phyloP scores from a whole-genome alignment of 768 basidiomycete genomes.

The Leccinum sublutescens region DNA sequence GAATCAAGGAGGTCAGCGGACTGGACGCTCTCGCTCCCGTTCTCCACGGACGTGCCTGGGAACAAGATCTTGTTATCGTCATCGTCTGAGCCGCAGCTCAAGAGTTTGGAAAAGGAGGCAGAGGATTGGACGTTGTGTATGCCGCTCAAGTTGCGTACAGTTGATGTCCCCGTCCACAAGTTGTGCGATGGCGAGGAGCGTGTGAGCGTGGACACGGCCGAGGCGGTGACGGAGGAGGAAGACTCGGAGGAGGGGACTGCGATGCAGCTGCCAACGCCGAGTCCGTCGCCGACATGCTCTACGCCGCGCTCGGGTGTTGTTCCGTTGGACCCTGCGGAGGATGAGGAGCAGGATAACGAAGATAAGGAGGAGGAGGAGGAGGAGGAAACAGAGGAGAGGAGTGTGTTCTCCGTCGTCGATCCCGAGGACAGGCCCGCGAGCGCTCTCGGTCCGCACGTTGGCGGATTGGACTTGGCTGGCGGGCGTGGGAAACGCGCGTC shows the following conservation, averaged over 20 bases:
- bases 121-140: conserved; percentile 36
- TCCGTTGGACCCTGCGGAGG: conserved; percentile 3
- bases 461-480: conserved; percentile 31
- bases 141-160: conserved; percentile 24
- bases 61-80: conserved; percentile 14
- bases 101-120: neutral
- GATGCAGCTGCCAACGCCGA: conserved; percentile 28
- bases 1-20: conserved; percentile 8
- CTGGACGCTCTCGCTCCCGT: conserved; percentile 33
- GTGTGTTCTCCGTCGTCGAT: neutral
- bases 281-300: conserved; percentile 25
- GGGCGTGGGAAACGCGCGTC: conserved; percentile 33
- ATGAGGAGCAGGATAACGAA: neutral
- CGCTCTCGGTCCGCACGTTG: conserved; percentile 24
- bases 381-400: neutral
- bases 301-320: neutral
- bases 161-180: neutral
- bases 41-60: conserved; percentile 29
- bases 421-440: conserved; percentile 18
- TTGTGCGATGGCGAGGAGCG: conserved; percentile 7
- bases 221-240: neutral
- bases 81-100: neutral
- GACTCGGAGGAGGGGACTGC: neutral
- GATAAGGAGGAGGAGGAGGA: neutral
- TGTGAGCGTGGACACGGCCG: conserved; percentile 1